Evolutionary conservation across 352 stramenopile species (phyloP).

Genomic region (Phytopythium oedochilum): DNA sequence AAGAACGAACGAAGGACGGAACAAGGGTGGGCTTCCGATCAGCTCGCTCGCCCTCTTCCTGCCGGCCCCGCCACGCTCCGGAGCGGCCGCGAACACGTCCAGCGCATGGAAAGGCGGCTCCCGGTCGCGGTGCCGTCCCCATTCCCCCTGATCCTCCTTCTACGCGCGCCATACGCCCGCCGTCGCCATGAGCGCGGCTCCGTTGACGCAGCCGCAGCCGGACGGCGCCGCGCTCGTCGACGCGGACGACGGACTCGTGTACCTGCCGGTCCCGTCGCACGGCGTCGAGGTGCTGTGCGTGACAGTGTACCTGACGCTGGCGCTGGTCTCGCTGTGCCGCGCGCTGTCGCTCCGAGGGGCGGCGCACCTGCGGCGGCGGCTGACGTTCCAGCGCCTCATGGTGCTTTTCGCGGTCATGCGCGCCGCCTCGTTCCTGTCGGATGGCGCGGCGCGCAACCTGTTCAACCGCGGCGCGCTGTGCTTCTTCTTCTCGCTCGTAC

Average conservation of each 20-base stretch:
- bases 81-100: neutral
- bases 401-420: slow-evolving; percentile 55
- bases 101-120: neutral
- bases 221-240: neutral
- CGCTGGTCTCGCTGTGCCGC: slow-evolving; percentile 43
- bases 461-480: slow-evolving; percentile 71
- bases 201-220: neutral
- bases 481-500: slow-evolving; percentile 82
- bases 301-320: slow-evolving; percentile 52
- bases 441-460: slow-evolving; percentile 32
- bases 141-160: neutral
- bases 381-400: slow-evolving; percentile 74
- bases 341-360: slow-evolving; percentile 25
- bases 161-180: neutral
- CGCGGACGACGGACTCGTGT: slow-evolving; percentile 42
- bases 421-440: slow-evolving; percentile 47
- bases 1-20: neutral
- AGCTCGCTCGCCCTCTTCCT: neutral
- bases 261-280: slow-evolving; percentile 44
- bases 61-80: neutral
- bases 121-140: neutral
- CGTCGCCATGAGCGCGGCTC: neutral
- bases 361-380: slow-evolving; percentile 26
- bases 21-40: neutral
- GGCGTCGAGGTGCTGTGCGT: slow-evolving; percentile 52